Percentiles rank a stretch among this genome's conserved stretches.
These are phyloP conservation scores for Neckera pumila DNA, from an alignment of 225 moss, liverwort and hornwort genomes.

Conservation along the genomic window DNA sequence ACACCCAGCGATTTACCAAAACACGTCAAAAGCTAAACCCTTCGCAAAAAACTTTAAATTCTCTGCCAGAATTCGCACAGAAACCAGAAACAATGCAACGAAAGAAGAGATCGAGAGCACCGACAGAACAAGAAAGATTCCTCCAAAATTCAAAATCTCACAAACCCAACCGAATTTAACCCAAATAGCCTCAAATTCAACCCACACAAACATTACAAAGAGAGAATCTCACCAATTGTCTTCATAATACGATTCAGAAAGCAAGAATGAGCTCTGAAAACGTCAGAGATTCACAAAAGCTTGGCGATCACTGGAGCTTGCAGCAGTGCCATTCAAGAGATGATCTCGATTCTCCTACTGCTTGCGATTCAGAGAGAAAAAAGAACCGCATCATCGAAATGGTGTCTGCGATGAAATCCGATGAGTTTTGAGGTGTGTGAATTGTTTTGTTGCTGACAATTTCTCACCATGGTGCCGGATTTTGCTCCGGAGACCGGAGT, in stretches of 20 bases:
- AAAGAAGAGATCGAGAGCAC: background rate
- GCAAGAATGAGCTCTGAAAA: background rate
- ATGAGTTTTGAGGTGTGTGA: no score
- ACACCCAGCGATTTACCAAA: background rate
- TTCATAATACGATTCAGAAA: no score
- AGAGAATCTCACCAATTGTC: background rate
- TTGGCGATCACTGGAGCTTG: background rate
- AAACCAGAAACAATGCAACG: background rate
- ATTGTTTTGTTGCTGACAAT: background rate
- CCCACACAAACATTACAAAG: background rate
- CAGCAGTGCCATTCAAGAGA: background rate
- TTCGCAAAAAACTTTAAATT: background rate
- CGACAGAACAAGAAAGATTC: background rate
- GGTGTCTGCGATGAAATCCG: background rate
- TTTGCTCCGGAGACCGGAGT: background rate
- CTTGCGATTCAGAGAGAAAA: no score
- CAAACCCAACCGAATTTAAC: background rate
- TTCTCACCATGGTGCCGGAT: background rate
- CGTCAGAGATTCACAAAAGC: background rate
- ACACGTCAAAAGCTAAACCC: background rate
- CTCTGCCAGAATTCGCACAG: background rate
- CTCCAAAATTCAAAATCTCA: background rate
- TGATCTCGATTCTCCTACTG: background rate
- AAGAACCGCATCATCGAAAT: background rate
- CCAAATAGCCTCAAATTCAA: background rate